A percentile compares a stretch with the other conserved stretches of the same genome.
phyloP scores from a whole-genome alignment of 2,329 filamentous ascomycete genomes.

The Pyrenophora graminea region DNA sequence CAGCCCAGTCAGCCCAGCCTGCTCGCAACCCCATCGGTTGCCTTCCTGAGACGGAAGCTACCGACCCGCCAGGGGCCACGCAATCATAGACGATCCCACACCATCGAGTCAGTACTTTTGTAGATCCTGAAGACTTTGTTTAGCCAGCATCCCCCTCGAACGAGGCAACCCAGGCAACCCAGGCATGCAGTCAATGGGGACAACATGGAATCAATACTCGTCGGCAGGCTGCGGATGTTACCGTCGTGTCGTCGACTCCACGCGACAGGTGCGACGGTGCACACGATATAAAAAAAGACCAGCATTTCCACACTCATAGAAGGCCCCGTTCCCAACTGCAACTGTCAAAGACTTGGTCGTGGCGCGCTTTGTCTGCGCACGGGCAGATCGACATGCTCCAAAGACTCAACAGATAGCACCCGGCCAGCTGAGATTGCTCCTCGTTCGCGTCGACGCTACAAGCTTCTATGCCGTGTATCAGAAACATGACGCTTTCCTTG shows the following conservation, averaged over 20 bases:
- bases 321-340: neutral
- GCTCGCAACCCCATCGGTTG: constrained; percentile 24
- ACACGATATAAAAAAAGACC: constrained; percentile 11
- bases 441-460: constrained; percentile 20
- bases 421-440: constrained; percentile 12
- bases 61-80: constrained; percentile 30
- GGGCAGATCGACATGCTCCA: constrained; percentile 25
- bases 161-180: neutral
- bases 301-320: neutral
- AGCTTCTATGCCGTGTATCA: constrained; percentile 16
- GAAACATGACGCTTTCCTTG: constrained; percentile 18
- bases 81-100: constrained; percentile 22
- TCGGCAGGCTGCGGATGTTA: constrained; percentile 15
- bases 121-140: constrained; percentile 21
- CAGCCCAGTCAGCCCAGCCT: constrained; percentile 8
- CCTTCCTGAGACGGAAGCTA: constrained; percentile 29
- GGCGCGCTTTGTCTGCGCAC: constrained; percentile 14
- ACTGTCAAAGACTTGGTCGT: too few species aligned
- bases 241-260: constrained; percentile 11
- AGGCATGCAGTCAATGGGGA: constrained; percentile 12
- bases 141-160: neutral
- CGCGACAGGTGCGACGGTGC: constrained; percentile 21
- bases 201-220: constrained; percentile 29
- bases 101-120: constrained; percentile 20
- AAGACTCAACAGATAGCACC: constrained; percentile 18